Base-by-base conservation (phyloP, 2,329 filamentous ascomycete species). In the Talaromyces sp. region DNA sequence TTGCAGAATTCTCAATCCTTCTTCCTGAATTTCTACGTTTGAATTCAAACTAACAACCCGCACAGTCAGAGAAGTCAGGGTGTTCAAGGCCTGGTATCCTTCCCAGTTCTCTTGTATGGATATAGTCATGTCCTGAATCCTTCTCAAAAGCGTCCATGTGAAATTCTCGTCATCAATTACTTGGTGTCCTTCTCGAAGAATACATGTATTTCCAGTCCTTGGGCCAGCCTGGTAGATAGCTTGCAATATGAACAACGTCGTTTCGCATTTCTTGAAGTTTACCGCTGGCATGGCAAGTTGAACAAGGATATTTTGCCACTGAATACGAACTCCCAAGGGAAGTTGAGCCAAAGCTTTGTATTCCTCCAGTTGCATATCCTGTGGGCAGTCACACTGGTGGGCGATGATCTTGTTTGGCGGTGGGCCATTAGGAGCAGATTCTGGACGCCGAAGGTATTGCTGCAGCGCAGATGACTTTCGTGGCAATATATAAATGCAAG, bases 351-450 rank as follows among this genome's bases (percentile, higher is more conserved):
- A 33, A n/a, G 51, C 51, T 31, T 53, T 53, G 51, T 53, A 53
- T 14, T 52, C 51, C 7, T 53, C 51, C 31, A 53, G 27, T 18
- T 53, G 51, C 51, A 53, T 53, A 10, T 31, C 51, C 28, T 53
- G 28, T 33, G 51, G 51, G 27, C 51, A 31, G 31, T 53, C 50
- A 53, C 66, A 71, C 61, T 85, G 83, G 1, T 67, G 70, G 0
- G 85, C 78, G 12, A 89, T 77, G 0, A 84, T 79, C 0, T 76
- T 65, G 61, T 90, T 89, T 0, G 82, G 68, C 5, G 68, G 54
- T 28, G 50, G 50, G 14, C 50, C 50, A 31, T 31, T 52, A 16
- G 50, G 30, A 28, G 27, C 50, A 8, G 50, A 23, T 52, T 18
- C 1, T 1, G 42, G 63, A 1, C 68, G 16, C 5, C 5, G 53